phyloP scores from a whole-genome alignment of 495 filamentous ascomycete species.

The Penicillium arizonense region DNA sequence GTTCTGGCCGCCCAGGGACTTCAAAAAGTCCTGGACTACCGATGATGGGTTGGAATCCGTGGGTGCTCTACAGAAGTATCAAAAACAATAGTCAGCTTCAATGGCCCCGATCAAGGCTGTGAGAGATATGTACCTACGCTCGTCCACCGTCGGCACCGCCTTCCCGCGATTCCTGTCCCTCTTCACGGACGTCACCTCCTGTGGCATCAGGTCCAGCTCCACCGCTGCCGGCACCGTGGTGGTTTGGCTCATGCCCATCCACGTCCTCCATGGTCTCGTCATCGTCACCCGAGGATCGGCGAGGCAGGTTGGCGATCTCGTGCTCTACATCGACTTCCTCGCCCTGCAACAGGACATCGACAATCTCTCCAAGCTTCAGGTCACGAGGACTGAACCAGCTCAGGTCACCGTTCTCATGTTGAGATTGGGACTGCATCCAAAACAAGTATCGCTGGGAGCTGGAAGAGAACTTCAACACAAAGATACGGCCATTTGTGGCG shows the following conservation, averaged over 20 bases:
- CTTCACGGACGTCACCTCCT: slow-evolving; percentile 84
- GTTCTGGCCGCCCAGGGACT: slow-evolving; percentile 64
- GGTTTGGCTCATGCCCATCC: slow-evolving; percentile 57
- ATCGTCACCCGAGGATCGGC: slow-evolving; percentile 53
- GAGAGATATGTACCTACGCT: slow-evolving; percentile 87
- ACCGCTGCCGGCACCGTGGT: slow-evolving; percentile 62
- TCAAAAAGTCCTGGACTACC: slow-evolving; percentile 82
- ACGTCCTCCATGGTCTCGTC: slow-evolving; percentile 86
- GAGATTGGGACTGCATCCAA: slow-evolving; percentile 89
- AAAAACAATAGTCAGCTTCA: slow-evolving; percentile 5
- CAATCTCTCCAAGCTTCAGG: slow-evolving; percentile 75
- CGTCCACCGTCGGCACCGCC: slow-evolving; percentile 93
- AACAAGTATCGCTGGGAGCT: slow-evolving; percentile 89
- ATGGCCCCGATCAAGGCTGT: slow-evolving; percentile 4
- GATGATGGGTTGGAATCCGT: slow-evolving; percentile 54
- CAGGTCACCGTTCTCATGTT: slow-evolving; percentile 69
- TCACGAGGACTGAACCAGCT: slow-evolving; percentile 81
- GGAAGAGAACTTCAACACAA: slow-evolving; percentile 91
- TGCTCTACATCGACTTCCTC: slow-evolving; percentile 82
- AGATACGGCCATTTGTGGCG: slow-evolving; percentile 84
- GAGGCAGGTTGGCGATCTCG: slow-evolving; percentile 66
- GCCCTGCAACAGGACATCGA: slow-evolving; percentile 80
- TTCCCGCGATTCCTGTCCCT: slow-evolving; percentile 82
- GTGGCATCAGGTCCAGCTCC: slow-evolving; percentile 84
- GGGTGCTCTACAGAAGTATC: slow-evolving; percentile 31